Conservation (phyloP, 176 grass and related monocot genomes). For the Miscanthus lutarioriparius region DNA sequence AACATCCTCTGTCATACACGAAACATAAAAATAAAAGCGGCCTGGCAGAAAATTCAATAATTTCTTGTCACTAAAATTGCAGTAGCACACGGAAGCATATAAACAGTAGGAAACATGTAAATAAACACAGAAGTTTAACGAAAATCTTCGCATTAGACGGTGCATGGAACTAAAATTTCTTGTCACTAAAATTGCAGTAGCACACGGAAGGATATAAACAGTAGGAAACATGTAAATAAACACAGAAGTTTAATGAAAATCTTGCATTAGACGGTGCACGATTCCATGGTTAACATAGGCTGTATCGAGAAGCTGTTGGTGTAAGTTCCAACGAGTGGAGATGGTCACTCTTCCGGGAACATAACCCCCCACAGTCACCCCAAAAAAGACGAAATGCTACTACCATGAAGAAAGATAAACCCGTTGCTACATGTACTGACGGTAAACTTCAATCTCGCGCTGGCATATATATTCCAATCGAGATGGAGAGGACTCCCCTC, state of each 20-base stretch:
- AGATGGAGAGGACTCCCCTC: not conserved
- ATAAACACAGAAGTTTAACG: not conserved
- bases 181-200: not conserved
- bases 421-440: not conserved
- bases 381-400: not conserved
- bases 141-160: not conserved
- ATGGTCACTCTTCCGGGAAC: not conserved
- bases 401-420: not conserved
- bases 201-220: not conserved
- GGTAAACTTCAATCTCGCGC: not conserved
- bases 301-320: not conserved
- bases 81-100: not conserved
- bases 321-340: not conserved
- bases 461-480: not conserved
- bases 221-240: not conserved
- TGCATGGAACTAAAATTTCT: not conserved
- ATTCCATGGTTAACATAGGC: not conserved
- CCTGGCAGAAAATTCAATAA: not conserved
- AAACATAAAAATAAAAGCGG: not conserved
- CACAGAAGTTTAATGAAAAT: not conserved
- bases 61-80: not conserved
- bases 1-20: not conserved
- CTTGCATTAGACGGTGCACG: not conserved
- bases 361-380: not conserved
- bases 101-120: not conserved